Evolutionary conservation across 148 eudicot species (phyloP), one percentile per base, ranked within the genome.

Genomic region (Vaccinium myrtillus): DNA sequence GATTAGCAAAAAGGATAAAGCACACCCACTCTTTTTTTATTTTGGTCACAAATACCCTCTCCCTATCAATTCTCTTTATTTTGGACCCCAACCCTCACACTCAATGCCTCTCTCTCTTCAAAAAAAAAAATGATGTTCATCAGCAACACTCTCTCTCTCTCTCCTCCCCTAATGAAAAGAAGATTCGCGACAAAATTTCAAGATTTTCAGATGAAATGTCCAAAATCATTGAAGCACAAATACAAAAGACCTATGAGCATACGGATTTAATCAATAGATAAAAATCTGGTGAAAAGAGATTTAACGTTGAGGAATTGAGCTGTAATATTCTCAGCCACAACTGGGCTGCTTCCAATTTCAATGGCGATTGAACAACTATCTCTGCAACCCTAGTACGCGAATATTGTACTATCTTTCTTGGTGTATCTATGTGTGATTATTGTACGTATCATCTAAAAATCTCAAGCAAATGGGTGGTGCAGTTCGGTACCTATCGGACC

Each of bases 361-460:
- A 56, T 48, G 16, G 27, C 79, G 79, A 21, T n/a, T 49, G 58
- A 77, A 23, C 36, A 77, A 23, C 36, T n/a, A 19, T 76, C 3
- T 77, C n/a, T n/a, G 55, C 30, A 77, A 25, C 80, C 80, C 43
- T 77, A 51, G 80, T 30, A 69, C 39, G 74, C 74, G 0, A 69
- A 1, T 25, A 27, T 14, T 39, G 46, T 39, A 3, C 46, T 39
- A n/a, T 12, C 70, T 63, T 63, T 19, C 6, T 15, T 8, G 27
- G 10, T 2, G 15, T 11, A 23, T 10, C 71, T 23, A 14, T 25
- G 71, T 25, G 23, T 0, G 71, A 11, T 8, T 65, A 65, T 65
- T 10, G 73, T 13, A 12, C 39, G 36, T 69, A 25, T 10, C 25
- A 11, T 27, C 12, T 23, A 32, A 32, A 32, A 32, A 32, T 32